Percentiles rank a stretch among this genome's conserved stretches.
Evolutionary conservation across 2,329 filamentous ascomycete genomes (phyloP).

Genomic region (Chrysoporthe deuterocubensis): DNA sequence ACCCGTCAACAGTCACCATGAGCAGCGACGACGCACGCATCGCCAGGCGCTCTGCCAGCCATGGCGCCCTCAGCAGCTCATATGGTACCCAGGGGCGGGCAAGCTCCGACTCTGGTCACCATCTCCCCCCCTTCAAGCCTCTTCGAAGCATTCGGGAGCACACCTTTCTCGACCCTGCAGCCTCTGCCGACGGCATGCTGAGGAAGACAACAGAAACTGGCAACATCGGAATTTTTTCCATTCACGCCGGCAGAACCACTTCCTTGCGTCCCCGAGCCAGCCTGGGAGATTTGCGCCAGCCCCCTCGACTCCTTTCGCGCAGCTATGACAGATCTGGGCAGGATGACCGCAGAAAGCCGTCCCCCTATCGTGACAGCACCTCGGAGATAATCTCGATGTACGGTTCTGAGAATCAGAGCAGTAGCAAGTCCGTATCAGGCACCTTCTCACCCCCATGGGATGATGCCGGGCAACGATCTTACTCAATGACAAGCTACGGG

Average conservation of each 20-base stretch:
- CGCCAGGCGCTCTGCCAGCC: slow-evolving; percentile 43
- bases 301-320: slow-evolving; percentile 37
- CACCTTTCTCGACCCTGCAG: slow-evolving; percentile 51
- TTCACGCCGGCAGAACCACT: slow-evolving; percentile 57
- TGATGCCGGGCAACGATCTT: slow-evolving; percentile 52
- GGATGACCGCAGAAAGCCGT: slow-evolving; percentile 50
- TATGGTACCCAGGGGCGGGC: slow-evolving; percentile 37
- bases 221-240: slow-evolving; percentile 65
- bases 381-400: slow-evolving; percentile 63
- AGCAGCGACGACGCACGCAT: slow-evolving; percentile 31
- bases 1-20: slow-evolving; percentile 15
- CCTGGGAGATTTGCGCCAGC: slow-evolving; percentile 37
- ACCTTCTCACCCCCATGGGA: slow-evolving; percentile 49
- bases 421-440: slow-evolving; percentile 44
- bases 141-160: slow-evolving; percentile 49
- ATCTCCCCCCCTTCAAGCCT: slow-evolving; percentile 41
- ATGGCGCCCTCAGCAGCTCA: slow-evolving; percentile 43
- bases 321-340: slow-evolving; percentile 39
- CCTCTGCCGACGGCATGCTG: slow-evolving; percentile 65
- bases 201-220: slow-evolving; percentile 69
- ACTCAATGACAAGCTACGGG: slow-evolving; percentile 58
- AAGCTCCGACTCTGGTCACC: slow-evolving; percentile 18
- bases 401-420: slow-evolving; percentile 50
- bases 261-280: slow-evolving; percentile 37
- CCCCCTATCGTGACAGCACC: slow-evolving; percentile 55